phyloP scores from a whole-genome alignment of 495 filamentous ascomycete species.

The Penicillium subrubescens region DNA sequence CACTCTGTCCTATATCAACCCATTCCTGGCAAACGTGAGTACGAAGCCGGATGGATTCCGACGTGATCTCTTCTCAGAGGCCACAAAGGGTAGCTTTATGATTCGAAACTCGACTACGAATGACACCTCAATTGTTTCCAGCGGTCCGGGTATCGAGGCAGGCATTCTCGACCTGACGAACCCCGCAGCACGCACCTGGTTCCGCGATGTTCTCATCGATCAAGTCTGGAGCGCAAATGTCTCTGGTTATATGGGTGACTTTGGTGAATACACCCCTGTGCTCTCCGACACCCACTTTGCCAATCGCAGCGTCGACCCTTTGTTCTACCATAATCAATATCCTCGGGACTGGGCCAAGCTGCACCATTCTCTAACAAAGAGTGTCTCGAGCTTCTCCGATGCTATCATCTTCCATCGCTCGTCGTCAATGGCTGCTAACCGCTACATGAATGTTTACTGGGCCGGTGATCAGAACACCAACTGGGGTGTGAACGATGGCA shows the following conservation, averaged over 20 bases:
- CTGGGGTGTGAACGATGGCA: slow-evolving; percentile 32
- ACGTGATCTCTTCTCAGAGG: slow-evolving; percentile 25
- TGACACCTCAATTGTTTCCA: slow-evolving; percentile 26
- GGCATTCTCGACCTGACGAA: slow-evolving; percentile 31
- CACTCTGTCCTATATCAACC: slow-evolving; percentile 33
- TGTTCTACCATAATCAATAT: slow-evolving; percentile 29
- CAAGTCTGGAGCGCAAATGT: slow-evolving; percentile 30
- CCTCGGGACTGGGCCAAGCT: slow-evolving; percentile 28
- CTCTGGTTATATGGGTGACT: slow-evolving; percentile 31
- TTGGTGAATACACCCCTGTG: slow-evolving; percentile 30
- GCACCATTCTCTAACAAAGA: slow-evolving; percentile 25
- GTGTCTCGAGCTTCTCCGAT: slow-evolving; percentile 20
- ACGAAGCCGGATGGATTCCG: slow-evolving; percentile 26
- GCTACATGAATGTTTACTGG: slow-evolving; percentile 32
- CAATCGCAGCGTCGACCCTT: slow-evolving; percentile 25
- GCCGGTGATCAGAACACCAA: slow-evolving; percentile 28
- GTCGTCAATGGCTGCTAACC: slow-evolving; percentile 22
- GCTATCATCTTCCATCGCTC: slow-evolving; percentile 29
- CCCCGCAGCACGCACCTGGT: slow-evolving; percentile 22
- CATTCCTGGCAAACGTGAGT: slow-evolving; percentile 30
- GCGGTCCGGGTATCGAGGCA: slow-evolving; percentile 26
- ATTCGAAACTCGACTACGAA: slow-evolving; percentile 30
- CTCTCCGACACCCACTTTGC: slow-evolving; percentile 20
- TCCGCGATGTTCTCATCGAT: slow-evolving; percentile 23
- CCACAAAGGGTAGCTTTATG: slow-evolving; percentile 19